Conservation (phyloP, 2,329 filamentous ascomycete genomes). For the Penicillium hesseltinei region DNA sequence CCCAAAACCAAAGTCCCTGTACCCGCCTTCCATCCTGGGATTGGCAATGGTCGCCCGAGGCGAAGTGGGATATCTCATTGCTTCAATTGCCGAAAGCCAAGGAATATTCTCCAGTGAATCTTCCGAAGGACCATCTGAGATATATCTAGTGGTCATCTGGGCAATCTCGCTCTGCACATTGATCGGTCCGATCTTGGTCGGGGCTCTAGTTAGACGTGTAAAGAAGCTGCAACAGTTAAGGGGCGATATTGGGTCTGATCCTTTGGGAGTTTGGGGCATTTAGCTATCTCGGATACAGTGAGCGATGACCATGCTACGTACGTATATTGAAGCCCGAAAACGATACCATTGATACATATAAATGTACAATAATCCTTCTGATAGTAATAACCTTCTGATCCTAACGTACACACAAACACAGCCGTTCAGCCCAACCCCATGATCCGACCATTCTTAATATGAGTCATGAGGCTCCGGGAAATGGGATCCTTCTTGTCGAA, state of each 20-base stretch:
- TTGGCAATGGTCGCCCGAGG: slow-evolving; percentile 73
- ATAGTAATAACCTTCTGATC: background rate
- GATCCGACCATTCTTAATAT: slow-evolving; percentile 40
- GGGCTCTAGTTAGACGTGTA: slow-evolving; percentile 49
- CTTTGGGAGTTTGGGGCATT: slow-evolving; percentile 48
- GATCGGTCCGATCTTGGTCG: slow-evolving; percentile 54
- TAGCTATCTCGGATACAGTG: slow-evolving; percentile 2
- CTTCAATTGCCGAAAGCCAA: slow-evolving; percentile 61
- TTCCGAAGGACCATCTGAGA: slow-evolving; percentile 38
- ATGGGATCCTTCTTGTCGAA: slow-evolving; percentile 42
- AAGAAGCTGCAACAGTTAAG: slow-evolving; percentile 39
- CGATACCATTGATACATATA: background rate
- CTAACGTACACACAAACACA: background rate
- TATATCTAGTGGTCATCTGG: slow-evolving; percentile 56
- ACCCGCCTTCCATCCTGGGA: slow-evolving; percentile 66
- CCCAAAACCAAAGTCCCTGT: slow-evolving; percentile 59
- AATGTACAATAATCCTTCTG: background rate
- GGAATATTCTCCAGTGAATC: slow-evolving; percentile 43
- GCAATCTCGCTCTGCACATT: slow-evolving; percentile 58
- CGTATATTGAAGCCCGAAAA: background rate
- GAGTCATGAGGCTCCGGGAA: slow-evolving; percentile 30
- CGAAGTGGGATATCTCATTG: slow-evolving; percentile 76
- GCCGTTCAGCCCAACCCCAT: slow-evolving; percentile 14
- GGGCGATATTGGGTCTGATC: slow-evolving; percentile 31
- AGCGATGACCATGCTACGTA: no score